Conservation (phyloP, 495 filamentous ascomycete species). For the Hyaloscypha finlandica region DNA sequence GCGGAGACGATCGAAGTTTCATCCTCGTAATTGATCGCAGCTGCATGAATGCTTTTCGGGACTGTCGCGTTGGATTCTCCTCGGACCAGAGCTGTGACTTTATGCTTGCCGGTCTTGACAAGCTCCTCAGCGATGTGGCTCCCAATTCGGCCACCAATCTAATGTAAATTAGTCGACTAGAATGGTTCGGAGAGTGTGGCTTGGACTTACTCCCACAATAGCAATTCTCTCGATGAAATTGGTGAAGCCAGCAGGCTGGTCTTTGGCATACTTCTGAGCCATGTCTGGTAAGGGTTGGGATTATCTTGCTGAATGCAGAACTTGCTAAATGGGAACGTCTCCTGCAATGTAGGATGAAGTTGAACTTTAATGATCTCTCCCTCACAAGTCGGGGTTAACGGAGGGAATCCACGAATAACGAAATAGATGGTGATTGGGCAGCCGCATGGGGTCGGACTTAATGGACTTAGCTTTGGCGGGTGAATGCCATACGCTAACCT, state of each 20-base stretch:
- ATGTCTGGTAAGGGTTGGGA: neutral
- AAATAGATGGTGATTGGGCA: too few relatives aligned
- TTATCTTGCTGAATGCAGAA: too few relatives aligned
- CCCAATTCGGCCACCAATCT: constrained; percentile 63
- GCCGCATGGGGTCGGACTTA: too few relatives aligned
- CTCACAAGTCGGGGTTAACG: too few relatives aligned
- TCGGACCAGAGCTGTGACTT: constrained; percentile 61
- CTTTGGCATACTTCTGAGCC: constrained; percentile 22
- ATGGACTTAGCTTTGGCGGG: too few relatives aligned
- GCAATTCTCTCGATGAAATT: constrained; percentile 50
- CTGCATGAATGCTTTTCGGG: constrained; percentile 39
- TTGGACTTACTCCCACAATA: constrained; percentile 49
- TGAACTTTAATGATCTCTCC: too few relatives aligned
- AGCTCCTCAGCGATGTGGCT: constrained; percentile 52
- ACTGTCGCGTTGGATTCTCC: constrained; percentile 39
- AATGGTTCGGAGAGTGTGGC: neutral
- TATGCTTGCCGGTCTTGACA: constrained; percentile 50
- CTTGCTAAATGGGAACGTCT: too few relatives aligned
- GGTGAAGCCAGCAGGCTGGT: constrained; percentile 22
- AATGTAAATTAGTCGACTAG: constrained; percentile 2
- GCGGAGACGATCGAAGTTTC: constrained; percentile 49
- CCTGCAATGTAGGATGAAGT: too few relatives aligned
- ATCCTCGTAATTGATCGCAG: constrained; percentile 56
- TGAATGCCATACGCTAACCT: too few relatives aligned
- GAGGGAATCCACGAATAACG: too few relatives aligned